phyloP scores from a whole-genome alignment of 2,329 filamentous ascomycete genomes.

The Akanthomyces lecanii region DNA sequence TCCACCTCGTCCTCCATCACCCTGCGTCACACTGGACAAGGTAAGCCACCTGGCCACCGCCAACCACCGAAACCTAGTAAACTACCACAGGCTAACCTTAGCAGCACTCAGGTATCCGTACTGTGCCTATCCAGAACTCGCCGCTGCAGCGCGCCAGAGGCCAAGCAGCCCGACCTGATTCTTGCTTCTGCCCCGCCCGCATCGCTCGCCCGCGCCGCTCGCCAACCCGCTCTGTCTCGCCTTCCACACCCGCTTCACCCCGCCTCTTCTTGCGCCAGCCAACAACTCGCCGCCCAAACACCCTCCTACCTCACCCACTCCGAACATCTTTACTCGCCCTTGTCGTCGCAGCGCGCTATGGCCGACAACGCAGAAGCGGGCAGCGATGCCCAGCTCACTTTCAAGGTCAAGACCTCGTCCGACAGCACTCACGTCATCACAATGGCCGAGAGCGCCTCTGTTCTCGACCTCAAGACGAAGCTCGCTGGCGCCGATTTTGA shows the following conservation, averaged over 20 bases:
- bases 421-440: conserved; percentile 82
- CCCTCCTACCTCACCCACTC: no score
- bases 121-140: no score
- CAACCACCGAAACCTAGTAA: neutral
- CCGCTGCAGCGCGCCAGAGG: no score
- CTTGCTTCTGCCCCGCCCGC: conserved; percentile 3
- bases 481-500: conserved; percentile 77
- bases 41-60: neutral
- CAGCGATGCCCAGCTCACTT: conserved; percentile 77
- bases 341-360: conserved; percentile 41
- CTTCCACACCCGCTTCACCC: conserved; percentile 4
- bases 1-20: neutral
- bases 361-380: conserved; percentile 58
- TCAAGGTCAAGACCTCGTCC: conserved; percentile 96
- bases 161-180: no score
- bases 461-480: conserved; percentile 85
- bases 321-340: neutral
- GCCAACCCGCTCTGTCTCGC: neutral
- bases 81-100: neutral
- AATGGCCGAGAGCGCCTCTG: conserved; percentile 69
- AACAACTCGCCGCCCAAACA: conserved; percentile 13
- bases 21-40: neutral
- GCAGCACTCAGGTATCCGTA: no score
- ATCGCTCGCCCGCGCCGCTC: neutral
- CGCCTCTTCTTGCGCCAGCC: conserved; percentile 12